Evolutionary conservation across 495 filamentous ascomycete genomes (phyloP), one percentile per base, ranked within the genome.

Genomic region (Talaromyces stipitatus): DNA sequence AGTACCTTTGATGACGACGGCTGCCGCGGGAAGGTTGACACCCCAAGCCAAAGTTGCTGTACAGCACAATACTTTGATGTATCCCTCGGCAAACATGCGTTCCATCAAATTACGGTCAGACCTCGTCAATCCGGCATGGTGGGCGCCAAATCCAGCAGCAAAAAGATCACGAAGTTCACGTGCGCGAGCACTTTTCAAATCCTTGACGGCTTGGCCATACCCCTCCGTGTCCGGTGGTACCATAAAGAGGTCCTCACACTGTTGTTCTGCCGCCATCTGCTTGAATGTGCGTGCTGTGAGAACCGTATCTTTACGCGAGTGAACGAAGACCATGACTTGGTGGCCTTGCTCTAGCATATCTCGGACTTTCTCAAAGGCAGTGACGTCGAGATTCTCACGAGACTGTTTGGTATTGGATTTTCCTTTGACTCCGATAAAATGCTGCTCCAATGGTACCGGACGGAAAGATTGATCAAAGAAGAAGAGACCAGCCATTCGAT

Each of bases 261-360:
- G 78, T 36, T 95, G 74, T 41, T 97, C 92, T 12, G 83, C 73
- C 2, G 94, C 95, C 78, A 92, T 89, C 62, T 96, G 85, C 57
- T 86, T 83, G 26, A 99, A 80, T 71, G 83, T 88, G 58, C 87
- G 88, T 22, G 94, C 92, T 0, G 92, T 95, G 51, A 84, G 80
- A 38, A 95, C 80, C 1, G 94, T 99, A 64, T 99, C 95, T 68
- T 95, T 94, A 22, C 94, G 82, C 2, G 56, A 95, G 67, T 99
- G 94, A 2, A 99, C 94, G 70, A 99, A 98, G 0, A 99, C 92
- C 94, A 99, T 99, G 52, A 97, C 82, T 64, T 99, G 94, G 61
- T 99, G 91, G 9, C 87, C 90, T 55, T 76, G 73, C 62, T 87
- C 81, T 9, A 97, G 76, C 94, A 97, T 97, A 43, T 88, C 88